A percentile compares a stretch with the other conserved stretches of the same genome.
These are phyloP conservation scores for Mycosphaerella sp. DNA, from an alignment of 2,329 filamentous ascomycete species.

Conservation along the genomic window DNA sequence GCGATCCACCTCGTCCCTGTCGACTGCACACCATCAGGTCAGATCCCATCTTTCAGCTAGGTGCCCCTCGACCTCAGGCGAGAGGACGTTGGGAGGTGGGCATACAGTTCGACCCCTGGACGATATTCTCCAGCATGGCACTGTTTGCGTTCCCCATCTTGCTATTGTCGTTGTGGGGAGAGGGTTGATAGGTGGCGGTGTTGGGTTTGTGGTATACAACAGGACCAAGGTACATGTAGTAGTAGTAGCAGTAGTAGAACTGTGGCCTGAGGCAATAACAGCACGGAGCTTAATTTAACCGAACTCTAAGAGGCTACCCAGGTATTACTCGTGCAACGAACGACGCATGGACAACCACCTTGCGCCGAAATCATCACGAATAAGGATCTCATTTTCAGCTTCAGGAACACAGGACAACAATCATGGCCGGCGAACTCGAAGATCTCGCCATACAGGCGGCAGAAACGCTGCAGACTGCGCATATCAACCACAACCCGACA, in stretches of 20 bases:
- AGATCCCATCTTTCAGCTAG: slow-evolving; percentile 14
- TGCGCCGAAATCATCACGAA: not conserved
- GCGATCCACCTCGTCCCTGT: slow-evolving; percentile 93
- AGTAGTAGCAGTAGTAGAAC: not conserved
- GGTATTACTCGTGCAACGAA: not conserved
- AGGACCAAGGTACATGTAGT: too few relatives aligned
- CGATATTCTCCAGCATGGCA: slow-evolving; percentile 85
- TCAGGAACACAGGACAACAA: not conserved
- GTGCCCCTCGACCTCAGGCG: not conserved
- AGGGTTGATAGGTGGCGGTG: not conserved
- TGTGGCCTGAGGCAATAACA: slow-evolving; percentile 4
- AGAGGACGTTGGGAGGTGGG: slow-evolving; percentile 13
- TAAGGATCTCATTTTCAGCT: not conserved
- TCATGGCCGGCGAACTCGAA: slow-evolving; percentile 20
- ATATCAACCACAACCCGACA: slow-evolving; percentile 67
- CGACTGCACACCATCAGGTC: slow-evolving; percentile 54
- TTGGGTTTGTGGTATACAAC: not conserved
- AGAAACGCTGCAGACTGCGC: slow-evolving; percentile 72
- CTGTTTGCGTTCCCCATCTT: slow-evolving; percentile 52
- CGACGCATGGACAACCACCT: not conserved
- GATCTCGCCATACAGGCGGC: slow-evolving; percentile 52
- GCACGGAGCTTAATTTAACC: not conserved
- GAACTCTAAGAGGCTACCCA: not conserved
- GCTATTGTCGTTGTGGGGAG: slow-evolving; percentile 20
- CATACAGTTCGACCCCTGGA: slow-evolving; percentile 92